Base-by-base conservation (phyloP, 306 rosid species). In the Pueraria montana region DNA sequence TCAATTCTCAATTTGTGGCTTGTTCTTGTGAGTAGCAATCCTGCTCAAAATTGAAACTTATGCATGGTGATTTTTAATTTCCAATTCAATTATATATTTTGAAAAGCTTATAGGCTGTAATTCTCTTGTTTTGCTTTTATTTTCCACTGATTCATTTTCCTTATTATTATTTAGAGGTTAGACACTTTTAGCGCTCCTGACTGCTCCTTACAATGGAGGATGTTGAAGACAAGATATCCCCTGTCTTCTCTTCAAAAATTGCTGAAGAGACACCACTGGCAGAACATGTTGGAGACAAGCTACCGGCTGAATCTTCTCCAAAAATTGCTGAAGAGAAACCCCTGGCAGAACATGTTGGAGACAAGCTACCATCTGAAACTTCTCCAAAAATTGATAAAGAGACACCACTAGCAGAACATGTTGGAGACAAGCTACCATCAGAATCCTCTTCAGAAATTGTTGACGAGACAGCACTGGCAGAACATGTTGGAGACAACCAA, bases 201-300 rank as follows among this genome's bases (percentile, higher is more conserved):
- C 71, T 72, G 78, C 83, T 42, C 84, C 83, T 78, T 72, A 43
- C 76, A 48, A 94, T 94, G 98, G 98, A 91, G 88, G 94, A 83
- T 82, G 86, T 78, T 76, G 84, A 91, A 80, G 88, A 76, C 82
- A 78, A 85, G 70, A 85, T 87, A 6, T 76, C 85, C 16, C 55
- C 84, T 43, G 83, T 83, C 67, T 82, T 77, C 17, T 52, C 90
- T 68, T 26, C 83, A 68, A 76, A 79, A 82, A 24, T 40, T 79
- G 76, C 81, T 38, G 85, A 78, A 72, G 85, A 87, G 88, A 84
- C 77, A 53, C 77, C 27, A 36, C 27, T 50, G 45, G 80, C 77
- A 59, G 70, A 76, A 49, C 70, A 63, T 53, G 76, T 64, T 64
- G 71, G 89, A 69, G 87, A 74, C 86, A 52, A 80, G 73, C 82